Base-by-base conservation (phyloP, 1,284 basidiomycete species). In the Tilletia horrida region DNA sequence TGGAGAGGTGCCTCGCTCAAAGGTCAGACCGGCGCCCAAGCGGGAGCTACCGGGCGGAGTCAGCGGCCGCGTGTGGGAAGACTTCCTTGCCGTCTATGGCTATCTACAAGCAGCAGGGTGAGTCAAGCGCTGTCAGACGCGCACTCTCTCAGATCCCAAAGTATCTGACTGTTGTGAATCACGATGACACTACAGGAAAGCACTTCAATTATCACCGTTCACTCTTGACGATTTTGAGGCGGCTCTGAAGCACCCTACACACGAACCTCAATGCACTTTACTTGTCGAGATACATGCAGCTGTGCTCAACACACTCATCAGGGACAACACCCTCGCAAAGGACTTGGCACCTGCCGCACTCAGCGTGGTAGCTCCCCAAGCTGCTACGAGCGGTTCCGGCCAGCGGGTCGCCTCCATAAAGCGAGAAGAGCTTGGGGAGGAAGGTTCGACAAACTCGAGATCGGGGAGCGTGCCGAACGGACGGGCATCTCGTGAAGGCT, bases 221-320 rank as follows among this genome's bases (percentile, higher is more conserved):
- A 90, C 92, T 0, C 85, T 97, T 75, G 96, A 98, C 81, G 96
- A 97, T 76, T 92, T 91, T 79, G 93, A 95, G 79, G 87, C 89
- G 69, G 90, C 93, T 0, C 84, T 98, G 31, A 88, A 89, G 63
- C 95, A 98, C 81, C 85, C 86, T 16, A 84, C 87, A 63, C 77
- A 84, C 44, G 91, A 92, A 42, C 86, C 88, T 2, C 86, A 88
- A 0, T 93, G 92, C 75, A 79, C 86, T 42, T 85, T 98, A 50
- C 86, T 97, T 47, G 88, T 88, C 64, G 96, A 97, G 82, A 86
- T 96, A 44, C 94, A 98, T 82, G 89, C 91, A 0, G 87, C 88
- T 0, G 87, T 98, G 47, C 89, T 97, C 71, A 95, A 94, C 82
- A 88, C 91, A 73, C 86, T 97, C 64, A 82, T 84, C 42, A 88